These are phyloP conservation scores for Pyricularia grisea DNA, from an alignment of 2,329 filamentous ascomycete species.

Conservation along the genomic window DNA sequence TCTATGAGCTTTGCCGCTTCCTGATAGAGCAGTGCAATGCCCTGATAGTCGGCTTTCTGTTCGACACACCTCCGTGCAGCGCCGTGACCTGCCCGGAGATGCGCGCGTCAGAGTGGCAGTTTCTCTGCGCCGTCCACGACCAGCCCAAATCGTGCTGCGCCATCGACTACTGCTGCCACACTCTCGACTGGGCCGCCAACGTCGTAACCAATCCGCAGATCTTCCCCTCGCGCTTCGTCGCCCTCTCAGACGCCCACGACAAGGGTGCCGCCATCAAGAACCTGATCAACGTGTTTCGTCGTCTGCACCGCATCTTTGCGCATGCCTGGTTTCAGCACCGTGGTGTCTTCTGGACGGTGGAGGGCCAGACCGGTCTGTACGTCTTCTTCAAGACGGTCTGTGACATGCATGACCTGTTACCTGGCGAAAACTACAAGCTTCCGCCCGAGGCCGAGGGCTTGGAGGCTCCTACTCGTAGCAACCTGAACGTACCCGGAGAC, in stretches of 20 bases:
- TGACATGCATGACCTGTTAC: slow-evolving; percentile 81
- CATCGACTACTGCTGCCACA: slow-evolving; percentile 98
- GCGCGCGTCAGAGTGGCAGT: slow-evolving; percentile 98
- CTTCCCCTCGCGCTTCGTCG: slow-evolving; percentile 75
- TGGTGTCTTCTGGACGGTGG: slow-evolving; percentile 89
- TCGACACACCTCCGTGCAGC: slow-evolving; percentile 83
- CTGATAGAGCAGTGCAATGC: slow-evolving; percentile 91
- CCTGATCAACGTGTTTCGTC: slow-evolving; percentile 87
- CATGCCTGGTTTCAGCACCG: slow-evolving; percentile 98
- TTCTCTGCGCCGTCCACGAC: slow-evolving; percentile 94
- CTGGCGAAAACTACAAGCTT: slow-evolving; percentile 91
- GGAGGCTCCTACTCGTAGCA: slow-evolving; percentile 31
- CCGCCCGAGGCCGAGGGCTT: slow-evolving; percentile 86
- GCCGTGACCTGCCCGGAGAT: slow-evolving; percentile 89
- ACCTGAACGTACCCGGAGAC: slow-evolving; percentile 19
- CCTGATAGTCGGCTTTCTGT: slow-evolving; percentile 85
- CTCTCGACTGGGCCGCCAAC: slow-evolving; percentile 94
- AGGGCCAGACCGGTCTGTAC: slow-evolving; percentile 84
- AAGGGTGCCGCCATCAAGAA: slow-evolving; percentile 64
- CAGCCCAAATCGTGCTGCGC: slow-evolving; percentile 94
- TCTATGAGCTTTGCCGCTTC: slow-evolving; percentile 96
- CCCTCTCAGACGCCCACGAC: slow-evolving; percentile 45
- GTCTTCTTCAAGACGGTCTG: slow-evolving; percentile 96
- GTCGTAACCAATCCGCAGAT: slow-evolving; percentile 90
- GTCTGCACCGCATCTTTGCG: slow-evolving; percentile 92